Percentiles rank a stretch among this genome's conserved stretches.
These are phyloP conservation scores for Boletus huronensis DNA, from an alignment of 768 basidiomycete genomes.

Conservation along the genomic window DNA sequence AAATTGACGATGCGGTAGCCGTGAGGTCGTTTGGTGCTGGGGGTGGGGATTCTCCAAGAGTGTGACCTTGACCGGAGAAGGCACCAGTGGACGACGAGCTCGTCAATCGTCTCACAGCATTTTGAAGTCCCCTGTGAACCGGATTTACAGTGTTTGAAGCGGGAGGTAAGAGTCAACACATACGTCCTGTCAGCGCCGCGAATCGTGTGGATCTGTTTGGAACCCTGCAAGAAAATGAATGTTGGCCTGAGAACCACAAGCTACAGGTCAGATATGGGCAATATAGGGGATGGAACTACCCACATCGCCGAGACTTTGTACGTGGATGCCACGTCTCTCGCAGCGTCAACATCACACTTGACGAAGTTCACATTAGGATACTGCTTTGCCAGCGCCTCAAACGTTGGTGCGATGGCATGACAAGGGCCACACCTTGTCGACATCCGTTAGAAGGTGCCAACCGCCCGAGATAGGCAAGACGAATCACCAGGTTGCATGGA, in stretches of 20 bases:
- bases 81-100: slow-evolving; percentile 36
- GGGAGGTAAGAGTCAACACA: slow-evolving; percentile 20
- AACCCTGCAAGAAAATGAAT: slow-evolving; percentile 72
- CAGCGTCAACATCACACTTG: slow-evolving; percentile 78
- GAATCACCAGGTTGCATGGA: slow-evolving; percentile 76
- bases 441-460: slow-evolving; percentile 7
- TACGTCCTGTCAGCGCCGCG: slow-evolving; percentile 69
- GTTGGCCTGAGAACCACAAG: slow-evolving; percentile 58
- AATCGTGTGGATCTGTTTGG: slow-evolving; percentile 64
- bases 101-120: slow-evolving; percentile 53
- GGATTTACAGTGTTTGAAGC: slow-evolving; percentile 1
- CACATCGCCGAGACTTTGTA: slow-evolving; percentile 76
- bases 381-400: slow-evolving; percentile 65
- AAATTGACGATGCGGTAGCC: slow-evolving; percentile 33
- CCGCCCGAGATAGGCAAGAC: background rate
- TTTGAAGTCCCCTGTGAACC: slow-evolving; percentile 53
- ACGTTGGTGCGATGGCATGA: slow-evolving; percentile 75
- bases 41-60: slow-evolving; percentile 52
- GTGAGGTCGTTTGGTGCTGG: slow-evolving; percentile 35
- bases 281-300: slow-evolving; percentile 18
- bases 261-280: background rate
- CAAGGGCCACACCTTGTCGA: slow-evolving; percentile 77
- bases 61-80: slow-evolving; percentile 74
- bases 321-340: slow-evolving; percentile 57
- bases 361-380: slow-evolving; percentile 74